These are phyloP conservation scores for Penicillium janthinellum DNA, from an alignment of 2,329 filamentous ascomycete species.

Conservation along the genomic window DNA sequence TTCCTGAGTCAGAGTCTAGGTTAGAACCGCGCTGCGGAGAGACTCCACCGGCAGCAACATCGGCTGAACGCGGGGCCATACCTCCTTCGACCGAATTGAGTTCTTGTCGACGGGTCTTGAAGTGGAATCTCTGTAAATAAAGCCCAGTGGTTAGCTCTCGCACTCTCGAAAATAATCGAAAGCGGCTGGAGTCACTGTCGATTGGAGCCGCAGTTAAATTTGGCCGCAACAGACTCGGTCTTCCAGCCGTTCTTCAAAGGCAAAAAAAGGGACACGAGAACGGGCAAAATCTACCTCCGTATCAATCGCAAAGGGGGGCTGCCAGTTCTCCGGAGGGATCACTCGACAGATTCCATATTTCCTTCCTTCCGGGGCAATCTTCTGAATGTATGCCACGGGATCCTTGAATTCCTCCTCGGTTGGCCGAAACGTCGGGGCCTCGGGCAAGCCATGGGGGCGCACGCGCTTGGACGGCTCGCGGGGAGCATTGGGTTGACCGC, in stretches of 20 bases:
- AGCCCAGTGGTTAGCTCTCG: constrained; percentile 30
- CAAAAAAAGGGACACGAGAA: background rate
- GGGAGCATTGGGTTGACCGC: constrained; percentile 75
- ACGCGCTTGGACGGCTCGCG: constrained; percentile 75
- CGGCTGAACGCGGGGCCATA: constrained; percentile 49
- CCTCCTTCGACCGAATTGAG: constrained; percentile 98
- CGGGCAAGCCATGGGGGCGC: constrained; percentile 80
- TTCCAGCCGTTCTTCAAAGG: background rate
- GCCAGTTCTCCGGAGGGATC: constrained; percentile 90
- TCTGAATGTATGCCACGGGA: constrained; percentile 89
- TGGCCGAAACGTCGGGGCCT: constrained; percentile 87
- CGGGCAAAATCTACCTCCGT: constrained; percentile 71
- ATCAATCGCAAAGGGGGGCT: constrained; percentile 92
- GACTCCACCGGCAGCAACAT: constrained; percentile 31
- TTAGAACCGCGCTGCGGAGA: constrained; percentile 42
- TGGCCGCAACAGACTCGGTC: background rate
- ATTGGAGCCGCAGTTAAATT: background rate
- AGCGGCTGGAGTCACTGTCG: background rate
- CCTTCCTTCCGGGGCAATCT: constrained; percentile 81
- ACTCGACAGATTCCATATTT: constrained; percentile 95
- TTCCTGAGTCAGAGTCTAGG: constrained; percentile 61
- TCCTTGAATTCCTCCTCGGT: constrained; percentile 94
- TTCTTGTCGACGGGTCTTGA: constrained; percentile 92
- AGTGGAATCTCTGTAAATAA: constrained; percentile 79
- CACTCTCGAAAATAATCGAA: background rate